Evolutionary conservation across 345 rosid genomes (phyloP).

Genomic region (Abelmoschus esculentus): DNA sequence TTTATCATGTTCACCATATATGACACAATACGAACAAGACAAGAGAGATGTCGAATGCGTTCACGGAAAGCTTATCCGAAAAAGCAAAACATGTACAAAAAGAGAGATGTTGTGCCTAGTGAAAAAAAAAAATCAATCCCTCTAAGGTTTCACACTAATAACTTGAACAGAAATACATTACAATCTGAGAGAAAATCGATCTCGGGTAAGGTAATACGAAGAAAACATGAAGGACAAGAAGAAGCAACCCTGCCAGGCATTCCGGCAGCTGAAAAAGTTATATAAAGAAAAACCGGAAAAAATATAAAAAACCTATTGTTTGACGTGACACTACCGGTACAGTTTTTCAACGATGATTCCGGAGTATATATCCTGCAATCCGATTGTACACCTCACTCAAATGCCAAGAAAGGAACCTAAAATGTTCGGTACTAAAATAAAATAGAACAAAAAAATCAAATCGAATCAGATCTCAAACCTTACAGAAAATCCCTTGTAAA

Average conservation of each 20-base stretch:
- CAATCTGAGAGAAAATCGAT: slow-evolving; percentile 32
- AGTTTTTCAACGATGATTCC: slow-evolving; percentile 34
- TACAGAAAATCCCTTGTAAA: slow-evolving; percentile 33
- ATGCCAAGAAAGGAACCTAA: slow-evolving; percentile 38
- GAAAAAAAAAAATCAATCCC: slow-evolving; percentile 27
- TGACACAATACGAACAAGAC: background rate
- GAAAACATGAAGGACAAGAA: slow-evolving; percentile 22
- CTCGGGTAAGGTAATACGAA: slow-evolving; percentile 16
- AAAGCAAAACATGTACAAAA: slow-evolving; percentile 8
- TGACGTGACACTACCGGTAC: slow-evolving; percentile 19
- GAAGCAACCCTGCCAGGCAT: slow-evolving; percentile 15
- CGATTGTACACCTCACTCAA: slow-evolving; percentile 61
- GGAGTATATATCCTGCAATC: slow-evolving; percentile 40
- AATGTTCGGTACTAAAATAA: slow-evolving; percentile 16
- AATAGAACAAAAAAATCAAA: slow-evolving; percentile 9
- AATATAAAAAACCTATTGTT: slow-evolving; percentile 12
- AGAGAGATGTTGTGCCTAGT: background rate
- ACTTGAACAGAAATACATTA: slow-evolving; percentile 34
- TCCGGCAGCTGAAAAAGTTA: slow-evolving; percentile 16
- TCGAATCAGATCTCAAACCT: slow-evolving; percentile 38
- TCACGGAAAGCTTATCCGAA: background rate
- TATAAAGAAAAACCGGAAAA: background rate
- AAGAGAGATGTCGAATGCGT: background rate
- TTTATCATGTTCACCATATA: background rate
- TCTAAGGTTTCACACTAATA: slow-evolving; percentile 35